Conservation (phyloP, 345 rosid genomes). For the Cardamine resedifolia region DNA sequence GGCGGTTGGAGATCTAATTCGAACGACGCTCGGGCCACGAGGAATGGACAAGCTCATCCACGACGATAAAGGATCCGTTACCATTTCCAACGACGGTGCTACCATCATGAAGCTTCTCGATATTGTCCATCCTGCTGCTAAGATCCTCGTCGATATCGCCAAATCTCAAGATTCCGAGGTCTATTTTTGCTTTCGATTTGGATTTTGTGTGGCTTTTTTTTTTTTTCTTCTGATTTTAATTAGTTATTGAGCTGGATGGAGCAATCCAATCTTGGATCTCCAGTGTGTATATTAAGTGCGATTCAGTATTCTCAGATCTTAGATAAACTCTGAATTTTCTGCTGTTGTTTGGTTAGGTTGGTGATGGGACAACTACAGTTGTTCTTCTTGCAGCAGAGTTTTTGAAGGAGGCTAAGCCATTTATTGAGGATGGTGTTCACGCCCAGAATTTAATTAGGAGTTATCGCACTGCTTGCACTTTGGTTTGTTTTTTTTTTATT, state of each 20-base stretch:
- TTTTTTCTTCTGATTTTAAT: neutral
- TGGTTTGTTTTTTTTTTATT: slow-evolving; percentile 47
- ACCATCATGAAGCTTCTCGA: slow-evolving; percentile 98
- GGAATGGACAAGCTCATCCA: slow-evolving; percentile 99
- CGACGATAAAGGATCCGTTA: slow-evolving; percentile 87
- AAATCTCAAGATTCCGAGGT: slow-evolving; percentile 99
- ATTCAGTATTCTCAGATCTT: slow-evolving; percentile 23
- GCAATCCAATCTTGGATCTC: slow-evolving; percentile 17
- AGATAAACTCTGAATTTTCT: slow-evolving; percentile 5
- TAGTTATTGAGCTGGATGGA: slow-evolving; percentile 7
- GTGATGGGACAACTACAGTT: slow-evolving; percentile 98
- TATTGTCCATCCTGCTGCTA: slow-evolving; percentile 93
- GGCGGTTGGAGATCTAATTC: slow-evolving; percentile 79
- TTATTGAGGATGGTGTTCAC: slow-evolving; percentile 95
- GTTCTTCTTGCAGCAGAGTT: slow-evolving; percentile 94
- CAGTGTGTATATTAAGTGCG: neutral
- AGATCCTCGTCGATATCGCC: slow-evolving; percentile 99
- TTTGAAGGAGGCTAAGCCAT: slow-evolving; percentile 96
- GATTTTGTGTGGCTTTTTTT: neutral
- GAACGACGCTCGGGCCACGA: slow-evolving; percentile 95
- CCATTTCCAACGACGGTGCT: slow-evolving; percentile 98
- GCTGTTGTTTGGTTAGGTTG: slow-evolving; percentile 57
- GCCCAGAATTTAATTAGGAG: slow-evolving; percentile 90
- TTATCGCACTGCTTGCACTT: slow-evolving; percentile 72
- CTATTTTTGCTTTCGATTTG: neutral